A percentile compares a stretch with the other conserved stretches of the same genome.
Conservation (phyloP, 73 alveolate species). For the Stentor roeselii region DNA sequence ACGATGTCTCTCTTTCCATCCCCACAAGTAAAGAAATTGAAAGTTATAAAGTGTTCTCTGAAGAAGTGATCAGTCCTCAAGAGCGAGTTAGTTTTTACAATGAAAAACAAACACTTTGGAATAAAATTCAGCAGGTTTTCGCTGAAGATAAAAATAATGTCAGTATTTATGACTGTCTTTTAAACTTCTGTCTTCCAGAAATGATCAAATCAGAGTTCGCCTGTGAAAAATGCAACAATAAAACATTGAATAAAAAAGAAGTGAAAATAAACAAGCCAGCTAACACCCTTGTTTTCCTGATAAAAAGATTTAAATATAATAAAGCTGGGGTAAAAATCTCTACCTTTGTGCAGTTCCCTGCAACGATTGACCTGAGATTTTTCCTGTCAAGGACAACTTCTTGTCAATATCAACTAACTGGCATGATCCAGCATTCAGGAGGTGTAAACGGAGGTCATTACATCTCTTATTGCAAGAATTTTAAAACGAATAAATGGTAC, state of each 20-base stretch:
- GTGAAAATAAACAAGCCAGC: background rate
- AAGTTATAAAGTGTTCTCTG: background rate
- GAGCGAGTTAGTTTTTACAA: conserved; percentile 2
- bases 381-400: background rate
- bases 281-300: background rate
- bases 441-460: conserved; percentile 96
- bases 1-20: background rate
- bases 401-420: conserved; percentile 4
- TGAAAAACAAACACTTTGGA: conserved; percentile 7
- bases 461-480: conserved; percentile 90
- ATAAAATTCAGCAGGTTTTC: background rate
- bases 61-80: background rate
- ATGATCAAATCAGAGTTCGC: background rate
- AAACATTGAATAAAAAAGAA: background rate
- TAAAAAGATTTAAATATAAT: conserved; percentile 18
- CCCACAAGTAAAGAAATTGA: conserved; percentile 11
- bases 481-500: conserved; percentile 69
- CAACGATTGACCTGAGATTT: background rate
- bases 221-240: background rate
- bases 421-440: conserved; percentile 78
- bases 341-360: conserved; percentile 4
- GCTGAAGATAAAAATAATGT: background rate
- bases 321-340: background rate
- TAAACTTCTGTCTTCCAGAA: conserved; percentile 4
- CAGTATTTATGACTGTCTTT: background rate